Evolutionary conservation across 139 green algal species (phyloP).

Genomic region (Choricystis sp.): DNA sequence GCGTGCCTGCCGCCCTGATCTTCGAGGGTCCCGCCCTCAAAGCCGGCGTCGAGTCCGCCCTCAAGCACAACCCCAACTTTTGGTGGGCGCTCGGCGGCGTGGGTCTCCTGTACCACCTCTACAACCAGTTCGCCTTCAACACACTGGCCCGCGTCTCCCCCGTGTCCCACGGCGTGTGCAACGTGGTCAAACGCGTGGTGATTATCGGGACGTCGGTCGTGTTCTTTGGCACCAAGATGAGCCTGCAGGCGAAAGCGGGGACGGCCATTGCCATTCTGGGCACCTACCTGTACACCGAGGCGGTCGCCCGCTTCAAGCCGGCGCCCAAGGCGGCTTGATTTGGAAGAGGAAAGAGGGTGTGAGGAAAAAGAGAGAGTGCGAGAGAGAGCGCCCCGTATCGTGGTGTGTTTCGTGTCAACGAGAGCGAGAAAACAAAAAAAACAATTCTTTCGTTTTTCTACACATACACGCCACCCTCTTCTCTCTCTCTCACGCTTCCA

Average conservation of each 20-base stretch:
- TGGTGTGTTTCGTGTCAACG: neutral
- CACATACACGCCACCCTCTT: neutral
- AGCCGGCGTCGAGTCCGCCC: conserved; percentile 10
- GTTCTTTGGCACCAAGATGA: conserved; percentile 67
- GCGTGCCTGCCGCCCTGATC: conserved; percentile 60
- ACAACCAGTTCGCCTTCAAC: conserved; percentile 99
- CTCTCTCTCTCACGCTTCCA: neutral
- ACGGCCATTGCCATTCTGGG: conserved; percentile 41
- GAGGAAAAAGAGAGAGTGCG: neutral
- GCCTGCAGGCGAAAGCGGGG: conserved; percentile 58
- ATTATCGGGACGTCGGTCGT: conserved; percentile 86
- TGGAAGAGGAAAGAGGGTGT: neutral
- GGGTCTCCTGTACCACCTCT: conserved; percentile 96
- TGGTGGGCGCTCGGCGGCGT: conserved; percentile 65
- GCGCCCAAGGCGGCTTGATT: neutral
- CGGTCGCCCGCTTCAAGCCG: conserved; percentile 15
- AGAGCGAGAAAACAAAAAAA: neutral
- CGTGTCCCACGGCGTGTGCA: conserved; percentile 96
- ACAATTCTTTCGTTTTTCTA: neutral
- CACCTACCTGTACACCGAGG: conserved; percentile 71
- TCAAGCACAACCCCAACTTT: conserved; percentile 46
- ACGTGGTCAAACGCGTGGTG: conserved; percentile 96
- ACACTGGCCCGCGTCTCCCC: conserved; percentile 85
- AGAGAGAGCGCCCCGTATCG: neutral
- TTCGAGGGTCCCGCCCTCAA: conserved; percentile 42